Percentiles rank a stretch among this genome's conserved stretches.
phyloP scores from a whole-genome alignment of 2,329 filamentous ascomycete species.

The Rutstroemia sp. region DNA sequence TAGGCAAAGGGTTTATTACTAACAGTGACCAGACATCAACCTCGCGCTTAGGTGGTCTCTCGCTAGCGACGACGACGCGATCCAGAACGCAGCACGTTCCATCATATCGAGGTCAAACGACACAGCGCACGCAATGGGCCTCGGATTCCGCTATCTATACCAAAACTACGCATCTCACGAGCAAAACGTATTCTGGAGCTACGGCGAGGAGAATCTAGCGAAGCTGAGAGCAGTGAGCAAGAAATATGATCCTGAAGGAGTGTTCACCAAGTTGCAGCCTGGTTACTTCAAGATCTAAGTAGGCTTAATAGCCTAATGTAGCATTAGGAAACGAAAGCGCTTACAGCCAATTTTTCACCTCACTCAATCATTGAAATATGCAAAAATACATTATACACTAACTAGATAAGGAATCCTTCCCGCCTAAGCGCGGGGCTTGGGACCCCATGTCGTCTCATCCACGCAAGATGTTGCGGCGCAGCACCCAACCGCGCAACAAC shows the following conservation, averaged over 20 bases:
- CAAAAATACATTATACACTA: too few relatives aligned
- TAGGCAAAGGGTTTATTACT: background rate
- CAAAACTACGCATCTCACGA: slow-evolving; percentile 7
- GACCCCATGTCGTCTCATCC: too few relatives aligned
- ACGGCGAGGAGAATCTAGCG: background rate
- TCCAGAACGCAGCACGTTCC: background rate
- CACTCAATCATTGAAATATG: too few relatives aligned
- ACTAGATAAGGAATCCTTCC: too few relatives aligned
- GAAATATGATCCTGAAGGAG: background rate
- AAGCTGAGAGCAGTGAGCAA: background rate
- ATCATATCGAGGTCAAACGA: background rate
- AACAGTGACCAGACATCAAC: background rate
- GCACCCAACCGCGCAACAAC: too few relatives aligned
- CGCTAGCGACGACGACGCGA: background rate
- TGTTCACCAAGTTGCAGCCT: background rate
- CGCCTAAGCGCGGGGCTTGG: too few relatives aligned
- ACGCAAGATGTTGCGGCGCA: too few relatives aligned
- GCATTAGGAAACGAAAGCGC: background rate
- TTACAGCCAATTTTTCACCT: too few relatives aligned
- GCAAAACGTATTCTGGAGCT: slow-evolving; percentile 1
- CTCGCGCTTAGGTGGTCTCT: background rate
- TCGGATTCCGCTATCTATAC: background rate
- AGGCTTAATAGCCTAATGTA: too few relatives aligned
- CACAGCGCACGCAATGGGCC: background rate
- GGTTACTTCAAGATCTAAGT: background rate